Base-by-base conservation (phyloP, 257 asterid genomes). In the Ehretia macrophylla region DNA sequence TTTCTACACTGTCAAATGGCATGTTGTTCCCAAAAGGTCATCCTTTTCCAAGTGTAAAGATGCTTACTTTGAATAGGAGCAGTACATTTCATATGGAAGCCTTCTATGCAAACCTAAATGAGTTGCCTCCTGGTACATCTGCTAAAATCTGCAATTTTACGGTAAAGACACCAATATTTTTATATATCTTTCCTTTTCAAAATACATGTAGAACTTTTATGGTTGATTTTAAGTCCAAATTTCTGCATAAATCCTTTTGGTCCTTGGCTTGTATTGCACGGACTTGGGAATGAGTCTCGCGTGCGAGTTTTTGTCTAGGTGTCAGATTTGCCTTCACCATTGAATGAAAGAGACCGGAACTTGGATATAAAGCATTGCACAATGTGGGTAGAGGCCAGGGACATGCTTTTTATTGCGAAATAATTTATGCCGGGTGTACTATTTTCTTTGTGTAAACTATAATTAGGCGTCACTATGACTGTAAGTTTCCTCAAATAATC, bases 1-100 rank as follows among this genome's bases (percentile, higher is more conserved):
- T 81, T 37, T 55, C 75, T 79, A 68, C 85, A 16, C 64, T 70
- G 57, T 62, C 93, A 32, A 81, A 68, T 52, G 77, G 81, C 54
- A 69, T 69, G 56, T 60, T 89, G 77, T 84, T 93, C 75, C 87
- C 80, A 18, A 84, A 69, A 77, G 86, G 95, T 63, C 74, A 54
- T 68, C 59, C 80, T 57, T 83, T 89, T 77, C 99, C 99, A 47
- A 81, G 95, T 65, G 70, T 67, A 17, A 86, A 86, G 81, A 67
- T 89, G 75, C 79, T 93, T 69, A 74, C 83, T 0, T 56, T 91
- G 75, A 90, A 70, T 68, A 77, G 85, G 73, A 81, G 66, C 72
- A 87, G 70, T 64, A 60, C 83, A 58, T 86, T 89, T 76, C 74
- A 65, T 61, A 51, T 89, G 81, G 96, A 85, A 59, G 85, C 85